Base-by-base conservation (phyloP, 2,329 filamentous ascomycete genomes). In the Fusarium albosuccineum region DNA sequence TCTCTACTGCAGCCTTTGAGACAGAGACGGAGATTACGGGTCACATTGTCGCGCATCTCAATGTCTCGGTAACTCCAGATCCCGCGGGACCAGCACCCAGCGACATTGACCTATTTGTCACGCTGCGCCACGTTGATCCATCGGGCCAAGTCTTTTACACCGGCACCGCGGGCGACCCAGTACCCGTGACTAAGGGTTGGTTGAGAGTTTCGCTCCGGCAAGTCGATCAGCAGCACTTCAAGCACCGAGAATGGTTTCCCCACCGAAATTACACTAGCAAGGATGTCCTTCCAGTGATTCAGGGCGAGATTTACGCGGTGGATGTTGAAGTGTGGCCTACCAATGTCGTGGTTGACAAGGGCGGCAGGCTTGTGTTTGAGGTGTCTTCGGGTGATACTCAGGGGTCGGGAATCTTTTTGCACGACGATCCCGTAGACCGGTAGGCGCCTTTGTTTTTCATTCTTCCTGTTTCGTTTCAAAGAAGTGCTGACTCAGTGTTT, bases 21-120 rank as follows among this genome's bases (percentile, higher is more conserved):
- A 62, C 80, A 7, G 88, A 92, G 70, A 90, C 86, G 0, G 91
- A 92, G 71, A 86, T 93, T 55, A 92, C 91, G 0, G 91, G 91
- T 0, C 88, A 92, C 70, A 79, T 91, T 29, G 81, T 87, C 0
- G 89, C 88, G 0, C 89, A 88, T 66, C 80, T 93, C 5, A 87
- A 88, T 62, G 85, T 91, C 1, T 91, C 89, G 0, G 77, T 90
- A 4, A 88, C 85, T 0, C 78, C 89, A 66, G 87, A 81, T 75
- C 86, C 74, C 74, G 80, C 29, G 0, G 73, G 68, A 0, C 68
- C 68, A 2, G 76, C 72, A 2, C 74, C 77, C 0, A 78, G 72
- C 4, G 88, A 91, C 55, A 89, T 91, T 30, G 88, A 91, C 67
- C 74, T 91, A 5, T 91, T 91, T 70, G 72, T 91, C 13, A 90